phyloP scores from a whole-genome alignment of 2,329 filamentous ascomycete genomes.

The Sclerotinia trifoliorum region DNA sequence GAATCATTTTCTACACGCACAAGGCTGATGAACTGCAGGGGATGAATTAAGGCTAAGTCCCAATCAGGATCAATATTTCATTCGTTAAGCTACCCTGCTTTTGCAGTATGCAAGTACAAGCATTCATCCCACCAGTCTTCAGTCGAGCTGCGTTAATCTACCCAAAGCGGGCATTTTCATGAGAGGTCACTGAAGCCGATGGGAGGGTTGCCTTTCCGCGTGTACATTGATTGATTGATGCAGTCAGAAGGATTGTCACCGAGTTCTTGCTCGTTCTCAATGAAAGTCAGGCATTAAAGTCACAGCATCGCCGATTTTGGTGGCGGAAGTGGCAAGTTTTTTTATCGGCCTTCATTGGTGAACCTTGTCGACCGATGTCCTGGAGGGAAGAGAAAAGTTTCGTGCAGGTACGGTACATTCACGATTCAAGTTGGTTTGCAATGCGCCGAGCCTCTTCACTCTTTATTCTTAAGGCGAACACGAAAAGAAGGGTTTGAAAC shows the following conservation, averaged over 20 bases:
- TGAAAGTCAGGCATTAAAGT: constrained; percentile 22
- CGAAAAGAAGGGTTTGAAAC: constrained; percentile 7
- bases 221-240: constrained; percentile 14
- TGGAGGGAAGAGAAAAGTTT: neutral
- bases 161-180: constrained; percentile 19
- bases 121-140: constrained; percentile 21
- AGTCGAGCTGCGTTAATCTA: neutral
- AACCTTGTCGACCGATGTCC: constrained; percentile 4
- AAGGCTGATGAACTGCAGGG: constrained; percentile 21
- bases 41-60: constrained; percentile 14
- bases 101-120: constrained; percentile 25
- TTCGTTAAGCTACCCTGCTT: constrained; percentile 9
- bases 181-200: constrained; percentile 18
- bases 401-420: constrained; percentile 19
- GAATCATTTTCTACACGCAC: constrained; percentile 16
- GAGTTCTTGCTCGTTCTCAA: constrained; percentile 20
- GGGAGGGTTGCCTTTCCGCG: neutral
- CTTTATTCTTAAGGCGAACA: constrained; percentile 14
- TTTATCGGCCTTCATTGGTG: constrained; percentile 1
- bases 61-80: constrained; percentile 16
- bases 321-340: constrained; percentile 24
- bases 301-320: constrained; percentile 20
- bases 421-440: constrained; percentile 20
- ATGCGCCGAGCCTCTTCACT: constrained; percentile 25
- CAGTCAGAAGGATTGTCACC: constrained; percentile 18